Conservation (phyloP, 2,329 filamentous ascomycete species). For the Blastomyces silverae region DNA sequence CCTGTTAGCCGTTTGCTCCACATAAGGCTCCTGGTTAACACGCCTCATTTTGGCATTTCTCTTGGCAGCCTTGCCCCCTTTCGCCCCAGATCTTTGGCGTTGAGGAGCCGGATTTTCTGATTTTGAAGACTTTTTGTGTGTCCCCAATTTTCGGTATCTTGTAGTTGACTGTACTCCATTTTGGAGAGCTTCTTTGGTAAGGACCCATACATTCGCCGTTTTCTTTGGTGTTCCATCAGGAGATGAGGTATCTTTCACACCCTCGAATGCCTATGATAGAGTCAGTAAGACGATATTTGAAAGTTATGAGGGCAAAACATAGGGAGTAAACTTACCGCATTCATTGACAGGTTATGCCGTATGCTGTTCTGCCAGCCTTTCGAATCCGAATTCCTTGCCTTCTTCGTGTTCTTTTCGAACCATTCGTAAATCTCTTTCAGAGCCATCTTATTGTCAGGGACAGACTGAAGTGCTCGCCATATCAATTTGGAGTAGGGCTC, state of each 20-base stretch:
- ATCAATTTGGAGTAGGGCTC: conserved; percentile 75
- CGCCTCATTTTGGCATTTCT: conserved; percentile 31
- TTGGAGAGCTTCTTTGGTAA: conserved; percentile 61
- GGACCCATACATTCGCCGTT: conserved; percentile 67
- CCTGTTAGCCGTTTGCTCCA: conserved; percentile 10
- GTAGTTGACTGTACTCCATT: conserved; percentile 82
- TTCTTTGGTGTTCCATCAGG: conserved; percentile 52
- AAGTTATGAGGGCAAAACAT: conserved; percentile 14
- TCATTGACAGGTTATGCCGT: conserved; percentile 94
- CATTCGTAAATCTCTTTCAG: conserved; percentile 85
- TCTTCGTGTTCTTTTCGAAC: conserved; percentile 76
- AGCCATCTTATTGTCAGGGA: conserved; percentile 61
- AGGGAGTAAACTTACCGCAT: conserved; percentile 56
- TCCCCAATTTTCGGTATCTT: conserved; percentile 55
- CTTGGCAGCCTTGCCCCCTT: conserved; percentile 37
- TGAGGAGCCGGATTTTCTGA: conserved; percentile 36
- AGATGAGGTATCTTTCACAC: conserved; percentile 27
- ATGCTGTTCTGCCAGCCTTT: conserved; percentile 96
- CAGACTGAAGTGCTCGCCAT: conserved; percentile 64
- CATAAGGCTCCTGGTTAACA: conserved; percentile 25
- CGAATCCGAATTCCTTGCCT: conserved; percentile 53
- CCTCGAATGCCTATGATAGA: conserved; percentile 32
- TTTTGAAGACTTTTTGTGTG: conserved; percentile 35
- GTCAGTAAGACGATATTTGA: conserved; percentile 16
- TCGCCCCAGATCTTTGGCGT: conserved; percentile 39